phyloP scores from a whole-genome alignment of 768 basidiomycete species.

The Dictyophora rubrovolvata region DNA sequence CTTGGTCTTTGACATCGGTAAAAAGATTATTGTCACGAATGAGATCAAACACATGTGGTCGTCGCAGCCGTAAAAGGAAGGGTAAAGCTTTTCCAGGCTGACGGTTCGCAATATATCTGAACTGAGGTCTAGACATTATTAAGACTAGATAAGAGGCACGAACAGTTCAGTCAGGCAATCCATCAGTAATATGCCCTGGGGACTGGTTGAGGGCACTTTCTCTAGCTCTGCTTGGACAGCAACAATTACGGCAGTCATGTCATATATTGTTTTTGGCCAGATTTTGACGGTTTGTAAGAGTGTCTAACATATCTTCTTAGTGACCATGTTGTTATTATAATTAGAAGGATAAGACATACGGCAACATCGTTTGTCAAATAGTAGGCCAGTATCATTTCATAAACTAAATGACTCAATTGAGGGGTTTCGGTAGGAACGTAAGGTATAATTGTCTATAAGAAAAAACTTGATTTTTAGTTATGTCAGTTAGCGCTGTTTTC shows the following conservation, averaged over 20 bases:
- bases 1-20: conserved; percentile 91
- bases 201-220: conserved; percentile 40
- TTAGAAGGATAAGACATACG: conserved; percentile 28
- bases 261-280: conserved; percentile 91
- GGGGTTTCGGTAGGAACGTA: conserved; percentile 78
- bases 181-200: conserved; percentile 56
- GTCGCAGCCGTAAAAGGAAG: conserved; percentile 76
- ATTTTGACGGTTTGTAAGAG: conserved; percentile 68
- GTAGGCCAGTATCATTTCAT: conserved; percentile 90
- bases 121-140: background rate
- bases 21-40: conserved; percentile 91
- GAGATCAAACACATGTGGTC: conserved; percentile 87
- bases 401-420: conserved; percentile 72
- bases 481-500: too few species aligned
- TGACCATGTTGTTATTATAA: background rate
- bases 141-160: conserved; percentile 15
- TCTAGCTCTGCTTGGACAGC: conserved; percentile 80
- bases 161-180: conserved; percentile 90
- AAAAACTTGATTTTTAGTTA: background rate
- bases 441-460: conserved; percentile 69
- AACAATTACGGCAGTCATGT: conserved; percentile 77
- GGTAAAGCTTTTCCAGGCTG: conserved; percentile 93
- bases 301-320: conserved; percentile 32
- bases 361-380: conserved; percentile 69
- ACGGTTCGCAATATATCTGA: conserved; percentile 73